Base-by-base conservation (phyloP, 495 filamentous ascomycete species). In the Neurospora sp. region DNA sequence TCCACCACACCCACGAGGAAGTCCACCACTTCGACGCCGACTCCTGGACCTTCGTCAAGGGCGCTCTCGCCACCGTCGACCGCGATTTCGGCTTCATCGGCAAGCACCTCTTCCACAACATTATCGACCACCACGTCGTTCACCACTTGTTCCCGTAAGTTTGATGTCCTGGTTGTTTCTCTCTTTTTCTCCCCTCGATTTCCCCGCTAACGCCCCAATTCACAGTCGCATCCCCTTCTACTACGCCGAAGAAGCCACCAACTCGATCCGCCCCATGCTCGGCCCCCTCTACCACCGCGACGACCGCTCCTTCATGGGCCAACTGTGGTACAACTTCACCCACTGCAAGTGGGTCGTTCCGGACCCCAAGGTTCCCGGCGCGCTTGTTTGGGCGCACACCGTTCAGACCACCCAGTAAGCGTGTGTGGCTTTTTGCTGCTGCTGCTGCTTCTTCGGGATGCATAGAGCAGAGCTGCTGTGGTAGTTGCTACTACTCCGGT, bases 41-140 rank as follows among this genome's bases (percentile, higher is more conserved):
- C 39, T 82, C 88, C 73, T 96, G 93, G 94, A 95, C 90, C 77
- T 97, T 90, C 80, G 89, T 92, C 74, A 93, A 93, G 80, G 94
- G 94, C 42, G 93, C 94, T 44, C 90, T 93, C 44, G 90, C 91
- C 70, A 97, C 93, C 42, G 91, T 97, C 70, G 94, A 97, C 80
- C 92, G 94, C 75, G 91, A 94, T 75, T 92, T 94, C 77, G 93
- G 93, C 70, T 96, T 93, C 80, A 90, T 94, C 75, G 94, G 94
- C 71, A 90, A 91, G 71, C 88, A 90, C 75, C 85, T 97, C 75
- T 88, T 97, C 84, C 93, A 97, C 84, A 91, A 92, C 78, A 95
- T 96, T 80, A 91, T 95, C 80, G 93, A 97, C 81, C 92, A 90
- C 70, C 93, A 96, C 83, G 93, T 97, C 72, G 85, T 95, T n/a